These are phyloP conservation scores for Corynascus novoguineensis DNA, from an alignment of 495 filamentous ascomycete species.

Conservation along the genomic window DNA sequence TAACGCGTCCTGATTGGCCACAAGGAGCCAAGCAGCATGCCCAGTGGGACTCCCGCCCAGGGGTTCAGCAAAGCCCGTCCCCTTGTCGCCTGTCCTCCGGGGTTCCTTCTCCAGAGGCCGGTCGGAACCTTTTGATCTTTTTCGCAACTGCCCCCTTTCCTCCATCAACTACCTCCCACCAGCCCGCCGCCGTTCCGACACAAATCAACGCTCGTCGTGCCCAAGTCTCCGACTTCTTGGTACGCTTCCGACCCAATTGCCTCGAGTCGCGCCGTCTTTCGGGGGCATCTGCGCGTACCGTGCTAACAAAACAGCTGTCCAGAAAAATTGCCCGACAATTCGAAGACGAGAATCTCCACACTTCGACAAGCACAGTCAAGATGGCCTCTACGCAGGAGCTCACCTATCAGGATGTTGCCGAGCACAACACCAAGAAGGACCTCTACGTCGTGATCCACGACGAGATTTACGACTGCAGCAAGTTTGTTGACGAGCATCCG, in stretches of 20 bases:
- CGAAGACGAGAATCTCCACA: constrained; percentile 13
- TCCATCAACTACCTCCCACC: constrained; percentile 7
- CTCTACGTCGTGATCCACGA: constrained; percentile 89
- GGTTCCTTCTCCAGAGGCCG: constrained; percentile 12
- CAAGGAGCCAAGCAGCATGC: constrained; percentile 12
- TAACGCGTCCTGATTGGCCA: constrained; percentile 15
- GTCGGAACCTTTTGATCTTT: constrained; percentile 12
- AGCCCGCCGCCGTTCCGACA: constrained; percentile 1
- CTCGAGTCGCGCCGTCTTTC: background rate
- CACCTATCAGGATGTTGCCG: constrained; percentile 78
- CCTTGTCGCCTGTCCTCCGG: constrained; percentile 11
- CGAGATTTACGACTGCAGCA: constrained; percentile 84
- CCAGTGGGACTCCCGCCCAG: background rate
- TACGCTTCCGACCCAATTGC: constrained; percentile 1
- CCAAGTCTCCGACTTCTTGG: constrained; percentile 13
- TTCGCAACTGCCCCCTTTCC: constrained; percentile 16
- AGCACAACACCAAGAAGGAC: constrained; percentile 94
- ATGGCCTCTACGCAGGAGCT: constrained; percentile 71
- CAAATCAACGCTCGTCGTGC: constrained; percentile 10
- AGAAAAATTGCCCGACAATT: constrained; percentile 15
- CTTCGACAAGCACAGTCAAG: constrained; percentile 32
- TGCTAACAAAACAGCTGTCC: constrained; percentile 24
- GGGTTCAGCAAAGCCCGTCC: constrained; percentile 7
- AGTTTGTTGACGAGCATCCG: constrained; percentile 98
- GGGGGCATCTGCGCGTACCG: background rate